Evolutionary conservation across 1,139 yeast genomes (phyloP).

Genomic region (Yamadazyma diospyri): DNA sequence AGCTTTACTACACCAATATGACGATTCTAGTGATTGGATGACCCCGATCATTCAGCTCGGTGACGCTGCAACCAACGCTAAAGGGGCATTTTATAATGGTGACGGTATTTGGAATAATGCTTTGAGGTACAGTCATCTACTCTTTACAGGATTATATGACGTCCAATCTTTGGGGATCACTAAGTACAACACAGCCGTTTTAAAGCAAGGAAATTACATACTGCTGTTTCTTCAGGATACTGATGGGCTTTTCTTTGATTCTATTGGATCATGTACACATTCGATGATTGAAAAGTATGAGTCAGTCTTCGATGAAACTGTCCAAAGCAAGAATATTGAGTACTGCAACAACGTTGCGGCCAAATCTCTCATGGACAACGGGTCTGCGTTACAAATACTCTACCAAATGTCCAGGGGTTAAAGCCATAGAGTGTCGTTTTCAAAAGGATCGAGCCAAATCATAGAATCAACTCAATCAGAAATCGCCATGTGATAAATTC

Average conservation of each 20-base stretch:
- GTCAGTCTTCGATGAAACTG: slow-evolving; percentile 2
- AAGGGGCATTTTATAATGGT: slow-evolving; percentile 22
- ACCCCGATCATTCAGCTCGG: slow-evolving; percentile 24
- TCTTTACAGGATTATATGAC: slow-evolving; percentile 25
- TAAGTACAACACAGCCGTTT: slow-evolving; percentile 17
- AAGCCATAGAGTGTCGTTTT: too few species aligned
- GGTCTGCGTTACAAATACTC: slow-evolving; percentile 5
- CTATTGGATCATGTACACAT: background rate
- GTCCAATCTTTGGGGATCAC: slow-evolving; percentile 14
- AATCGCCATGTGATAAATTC: background rate
- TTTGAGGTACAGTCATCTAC: slow-evolving; percentile 22
- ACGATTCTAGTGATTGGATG: slow-evolving; percentile 7
- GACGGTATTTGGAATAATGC: slow-evolving; percentile 24
- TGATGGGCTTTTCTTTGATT: slow-evolving; percentile 5
- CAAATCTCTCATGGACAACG: slow-evolving; percentile 7
- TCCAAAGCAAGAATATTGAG: background rate
- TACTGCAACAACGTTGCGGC: slow-evolving; percentile 3
- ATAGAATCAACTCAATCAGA: background rate
- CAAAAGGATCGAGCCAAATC: too few species aligned
- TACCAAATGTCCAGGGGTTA: slow-evolving; percentile 5
- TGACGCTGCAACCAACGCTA: slow-evolving; percentile 18
- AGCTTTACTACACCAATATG: slow-evolving; percentile 17
- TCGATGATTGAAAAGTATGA: slow-evolving; percentile 2
- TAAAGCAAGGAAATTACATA: slow-evolving; percentile 21
- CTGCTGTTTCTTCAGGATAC: slow-evolving; percentile 22